Base-by-base conservation (phyloP, 306 rosid genomes). In the Boehmeria nivea region DNA sequence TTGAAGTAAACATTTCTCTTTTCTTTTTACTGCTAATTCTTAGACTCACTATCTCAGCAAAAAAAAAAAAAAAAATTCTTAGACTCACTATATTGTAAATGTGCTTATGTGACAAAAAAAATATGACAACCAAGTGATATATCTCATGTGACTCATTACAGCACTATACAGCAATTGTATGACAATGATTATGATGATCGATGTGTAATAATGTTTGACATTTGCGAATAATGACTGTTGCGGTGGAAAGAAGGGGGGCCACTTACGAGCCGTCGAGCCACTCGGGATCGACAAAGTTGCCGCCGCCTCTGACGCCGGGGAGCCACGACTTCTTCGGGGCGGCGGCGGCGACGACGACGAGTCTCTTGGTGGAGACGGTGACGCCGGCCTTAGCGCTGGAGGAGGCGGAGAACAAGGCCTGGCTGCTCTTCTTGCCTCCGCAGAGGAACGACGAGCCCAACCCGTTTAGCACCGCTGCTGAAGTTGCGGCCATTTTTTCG, bases 211-310 rank as follows among this genome's bases (percentile, higher is more conserved):
- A n/a, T n/a, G 36, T 31, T 31, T 31, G 5, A 31, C 36, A 10
- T 31, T 28, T 31, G 8, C 5, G 38, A 27, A 0, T 50, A 18
- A 8, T 6, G 28, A 2, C n/a, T n/a, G n/a, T n/a, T n/a, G n/a
- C n/a, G 53, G 26, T 3, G 37, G 3, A 6, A 27, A 9, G n/a
- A n/a, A 19, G 34, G 18, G 10, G 22, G 11, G 39, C 43, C 12
- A 78, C 98, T 78, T 73, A 91, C 99, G 99, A 91, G 84, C 99
- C 99, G 59, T 91, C 99, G 16, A 91, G 99, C 99, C 99, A 91
- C 69, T 91, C 99, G 1, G 99, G 99, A 72, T 91, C 79, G 59
- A 81, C 3, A 18, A 91, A 68, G 54, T 84, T 91, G 36, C 89
- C 89, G 23, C 95, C 85, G 14, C 59, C 88, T 44, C 3, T 82